Evolutionary conservation across 306 rosid species (phyloP).

Genomic region (Citrullus amarus): DNA sequence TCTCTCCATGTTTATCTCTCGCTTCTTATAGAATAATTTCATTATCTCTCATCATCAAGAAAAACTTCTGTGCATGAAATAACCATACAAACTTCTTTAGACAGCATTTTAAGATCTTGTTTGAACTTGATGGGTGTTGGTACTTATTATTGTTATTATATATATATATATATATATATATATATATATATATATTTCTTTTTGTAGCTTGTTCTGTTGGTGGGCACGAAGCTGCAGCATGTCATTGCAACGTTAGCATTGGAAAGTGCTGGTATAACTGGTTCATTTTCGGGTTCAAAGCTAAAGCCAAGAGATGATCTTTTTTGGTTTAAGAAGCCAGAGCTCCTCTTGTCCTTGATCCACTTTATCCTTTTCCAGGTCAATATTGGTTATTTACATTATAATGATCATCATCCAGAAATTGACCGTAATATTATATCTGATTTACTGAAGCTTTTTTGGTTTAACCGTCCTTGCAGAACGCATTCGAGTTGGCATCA

Average conservation of each 20-base stretch:
- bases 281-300: conserved; percentile 37
- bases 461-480: conserved; percentile 35
- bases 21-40: not conserved
- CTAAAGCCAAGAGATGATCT: conserved; percentile 92
- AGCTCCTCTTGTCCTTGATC: conserved; percentile 70
- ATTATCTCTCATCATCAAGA: not conserved
- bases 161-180: too few relatives aligned
- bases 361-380: conserved; percentile 97
- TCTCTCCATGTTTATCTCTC: not conserved
- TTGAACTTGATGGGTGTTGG: not conserved
- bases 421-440: not conserved
- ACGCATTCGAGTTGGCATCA: conserved; percentile 92
- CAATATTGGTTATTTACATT: not conserved
- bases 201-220: conserved; percentile 72
- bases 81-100: not conserved
- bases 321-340: conserved; percentile 96
- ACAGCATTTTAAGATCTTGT: not conserved
- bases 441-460: conserved; percentile 5
- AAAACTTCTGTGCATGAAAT: too few relatives aligned
- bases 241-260: conserved; percentile 81
- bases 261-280: conserved; percentile 70
- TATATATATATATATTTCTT: too few relatives aligned
- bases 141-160: too few relatives aligned
- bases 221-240: conserved; percentile 89
- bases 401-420: not conserved